These are phyloP conservation scores for Auriscalpium orientale DNA, from an alignment of 768 basidiomycete genomes.

Conservation along the genomic window DNA sequence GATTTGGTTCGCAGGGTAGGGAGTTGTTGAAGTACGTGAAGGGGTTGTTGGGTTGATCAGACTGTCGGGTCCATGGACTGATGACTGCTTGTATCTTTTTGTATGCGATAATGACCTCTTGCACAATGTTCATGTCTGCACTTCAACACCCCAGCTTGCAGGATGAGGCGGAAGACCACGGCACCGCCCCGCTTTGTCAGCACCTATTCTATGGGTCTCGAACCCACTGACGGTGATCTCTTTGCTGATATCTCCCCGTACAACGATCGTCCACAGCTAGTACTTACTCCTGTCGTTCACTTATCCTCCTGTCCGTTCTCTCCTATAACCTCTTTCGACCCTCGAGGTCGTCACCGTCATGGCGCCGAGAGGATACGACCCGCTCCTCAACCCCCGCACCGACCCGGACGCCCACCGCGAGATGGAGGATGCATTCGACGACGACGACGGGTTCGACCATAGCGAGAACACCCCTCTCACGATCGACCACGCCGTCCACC, in stretches of 20 bases:
- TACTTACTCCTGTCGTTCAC: too few species aligned
- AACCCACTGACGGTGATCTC: too few species aligned
- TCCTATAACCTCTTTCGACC: too few species aligned
- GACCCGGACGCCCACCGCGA: constrained; percentile 45
- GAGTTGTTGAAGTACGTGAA: constrained; percentile 15
- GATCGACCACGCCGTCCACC: constrained; percentile 14
- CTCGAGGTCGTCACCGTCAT: not conserved
- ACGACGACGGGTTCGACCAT: constrained; percentile 40
- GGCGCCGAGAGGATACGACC: constrained; percentile 48
- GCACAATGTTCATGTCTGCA: too few species aligned
- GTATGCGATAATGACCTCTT: not conserved
- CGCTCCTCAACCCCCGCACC: constrained; percentile 40
- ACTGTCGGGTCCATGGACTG: too few species aligned
- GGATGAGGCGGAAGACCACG: too few species aligned
- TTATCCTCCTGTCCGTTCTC: too few species aligned
- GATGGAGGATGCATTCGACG: constrained; percentile 73
- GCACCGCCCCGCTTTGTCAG: too few species aligned
- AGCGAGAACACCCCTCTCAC: constrained; percentile 32
- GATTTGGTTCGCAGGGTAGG: constrained; percentile 35
- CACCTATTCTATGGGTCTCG: too few species aligned
- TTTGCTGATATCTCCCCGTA: too few species aligned
- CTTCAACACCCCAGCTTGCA: too few species aligned
- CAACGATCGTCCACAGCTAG: too few species aligned
- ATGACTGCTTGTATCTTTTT: not conserved
- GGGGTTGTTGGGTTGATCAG: constrained; percentile 6